Evolutionary conservation across 2,329 filamentous ascomycete species (phyloP), one percentile per base, ranked within the genome.

Genomic region (Hypoxylon sp.): DNA sequence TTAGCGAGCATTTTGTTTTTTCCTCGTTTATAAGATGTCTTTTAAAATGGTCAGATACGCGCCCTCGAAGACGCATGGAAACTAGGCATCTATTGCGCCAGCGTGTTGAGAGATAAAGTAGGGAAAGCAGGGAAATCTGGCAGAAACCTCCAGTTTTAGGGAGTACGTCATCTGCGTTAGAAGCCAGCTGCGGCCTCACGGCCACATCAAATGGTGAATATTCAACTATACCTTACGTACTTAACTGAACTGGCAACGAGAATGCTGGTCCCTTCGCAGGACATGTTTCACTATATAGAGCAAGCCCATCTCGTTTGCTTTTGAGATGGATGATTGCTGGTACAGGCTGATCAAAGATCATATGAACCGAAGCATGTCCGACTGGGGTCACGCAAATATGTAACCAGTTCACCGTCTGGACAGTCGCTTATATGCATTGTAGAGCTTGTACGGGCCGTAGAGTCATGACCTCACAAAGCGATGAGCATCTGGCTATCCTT

Each of bases 101-200:
- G 11, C 4, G 15, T 17, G 35, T 40, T 31, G 27, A 33, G 46
- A 37, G 27, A 57, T 4, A 21, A 33, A 23, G 29, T 20, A 41
- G 35, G 17, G 40, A 15, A 23, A 20, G 15, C 50, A 52, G 43
- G 6, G 9, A 7, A 33, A 20, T 18, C 48, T 18, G 3, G 24
- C 18, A 43, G 24, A 9, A 27, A 17, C 2, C 11, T 29, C 15
- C 29, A 6, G 13, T 6, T 42, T 27, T n/a, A 2, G 40, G 10
- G 23, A 15, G 48, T 55, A 26, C 13, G 37, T 55, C 29, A 11
- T 53, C 15, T 37, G 29, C 52, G 29, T 29, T 56, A 53, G 47
- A 60, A 60, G 24, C 41, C 29, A 46, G 18, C 29, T 51, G 21
- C 31, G 55, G 52, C 52, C 60, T 60, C 60, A 49, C 49, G 53